These are phyloP conservation scores for Centaurea solstitialis DNA, from an alignment of 129 eudicot genomes.

Conservation along the genomic window DNA sequence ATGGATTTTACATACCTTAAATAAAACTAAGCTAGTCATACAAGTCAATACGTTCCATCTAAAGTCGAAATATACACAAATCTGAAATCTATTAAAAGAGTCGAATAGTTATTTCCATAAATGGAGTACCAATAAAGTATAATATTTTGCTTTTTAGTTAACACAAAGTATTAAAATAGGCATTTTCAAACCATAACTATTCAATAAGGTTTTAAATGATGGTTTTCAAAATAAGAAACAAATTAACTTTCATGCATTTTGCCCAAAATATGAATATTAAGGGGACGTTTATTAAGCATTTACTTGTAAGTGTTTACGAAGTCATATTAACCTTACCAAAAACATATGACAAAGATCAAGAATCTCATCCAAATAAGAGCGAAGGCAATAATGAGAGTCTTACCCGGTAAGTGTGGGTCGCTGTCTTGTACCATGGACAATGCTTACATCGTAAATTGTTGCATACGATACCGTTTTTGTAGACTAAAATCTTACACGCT, in stretches of 20 bases:
- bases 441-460: too few relatives aligned
- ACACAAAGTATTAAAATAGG: neutral
- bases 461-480: too few relatives aligned
- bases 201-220: neutral
- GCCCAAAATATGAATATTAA: neutral
- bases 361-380: too few relatives aligned
- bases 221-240: neutral
- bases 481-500: too few relatives aligned
- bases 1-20: neutral
- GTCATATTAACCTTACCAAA: too few relatives aligned
- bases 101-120: neutral
- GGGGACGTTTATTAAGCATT: too few relatives aligned
- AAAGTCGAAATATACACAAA: neutral
- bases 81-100: neutral
- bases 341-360: too few relatives aligned
- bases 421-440: too few relatives aligned
- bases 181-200: neutral
- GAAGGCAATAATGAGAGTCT: too few relatives aligned
- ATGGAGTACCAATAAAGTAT: neutral
- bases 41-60: neutral
- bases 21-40: neutral
- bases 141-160: neutral
- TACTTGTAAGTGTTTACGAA: too few relatives aligned
- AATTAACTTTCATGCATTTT: neutral
- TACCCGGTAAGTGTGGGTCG: too few relatives aligned